Conservation (phyloP, 225 moss, liverwort and hornwort species). For the Sphagnum tenellum region DNA sequence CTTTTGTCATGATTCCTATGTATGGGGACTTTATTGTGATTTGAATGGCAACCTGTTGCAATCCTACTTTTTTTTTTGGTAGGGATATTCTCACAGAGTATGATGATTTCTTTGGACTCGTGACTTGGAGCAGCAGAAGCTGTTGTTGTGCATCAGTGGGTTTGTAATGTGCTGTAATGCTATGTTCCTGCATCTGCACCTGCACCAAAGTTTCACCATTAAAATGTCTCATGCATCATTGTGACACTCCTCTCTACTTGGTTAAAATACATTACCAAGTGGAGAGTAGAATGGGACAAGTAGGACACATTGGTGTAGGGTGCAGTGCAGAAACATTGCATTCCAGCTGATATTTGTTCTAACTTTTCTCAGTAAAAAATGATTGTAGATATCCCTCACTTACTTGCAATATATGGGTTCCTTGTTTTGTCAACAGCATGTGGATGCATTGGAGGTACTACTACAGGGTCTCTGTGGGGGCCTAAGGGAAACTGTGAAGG, state of each 20-base stretch:
- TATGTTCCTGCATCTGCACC: no score
- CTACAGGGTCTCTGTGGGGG: slow-evolving; percentile 86
- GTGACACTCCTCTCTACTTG: no score
- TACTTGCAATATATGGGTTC: no score
- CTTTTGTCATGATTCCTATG: neutral
- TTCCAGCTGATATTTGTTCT: neutral
- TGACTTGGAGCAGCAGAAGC: neutral
- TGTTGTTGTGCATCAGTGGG: neutral
- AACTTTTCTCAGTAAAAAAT: no score
- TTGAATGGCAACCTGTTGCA: no score
- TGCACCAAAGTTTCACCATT: neutral
- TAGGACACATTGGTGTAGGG: neutral
- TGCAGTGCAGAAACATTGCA: neutral
- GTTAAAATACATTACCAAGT: no score
- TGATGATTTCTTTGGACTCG: neutral
- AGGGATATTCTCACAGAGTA: neutral
- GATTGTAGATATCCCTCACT: no score
- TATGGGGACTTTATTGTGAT: neutral
- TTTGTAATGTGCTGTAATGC: neutral
- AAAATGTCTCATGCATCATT: neutral
- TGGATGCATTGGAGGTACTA: slow-evolving; percentile 74
- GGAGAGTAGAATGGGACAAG: no score
- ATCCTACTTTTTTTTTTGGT: neutral
- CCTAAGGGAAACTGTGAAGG: slow-evolving; percentile 63
- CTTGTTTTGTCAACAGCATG: slow-evolving; percentile 35